phyloP scores from a whole-genome alignment of 345 rosid genomes.

The Eucalyptus coolabah region DNA sequence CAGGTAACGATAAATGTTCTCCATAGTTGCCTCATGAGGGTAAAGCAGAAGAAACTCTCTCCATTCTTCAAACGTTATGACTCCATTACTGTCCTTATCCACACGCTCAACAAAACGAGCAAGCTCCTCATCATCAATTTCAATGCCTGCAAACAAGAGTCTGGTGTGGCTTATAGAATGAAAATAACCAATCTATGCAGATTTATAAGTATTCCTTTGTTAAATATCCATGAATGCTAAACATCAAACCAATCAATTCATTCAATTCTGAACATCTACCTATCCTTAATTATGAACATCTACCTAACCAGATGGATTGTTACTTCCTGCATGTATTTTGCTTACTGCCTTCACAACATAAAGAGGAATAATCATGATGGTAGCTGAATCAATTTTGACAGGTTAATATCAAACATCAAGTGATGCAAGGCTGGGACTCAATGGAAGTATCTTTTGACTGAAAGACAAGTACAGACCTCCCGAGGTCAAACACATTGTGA shows the following conservation, averaged over 20 bases:
- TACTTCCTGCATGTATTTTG: neutral
- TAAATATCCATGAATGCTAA: neutral
- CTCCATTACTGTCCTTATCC: constrained; percentile 84
- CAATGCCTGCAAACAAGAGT: constrained; percentile 47
- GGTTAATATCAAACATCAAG: neutral
- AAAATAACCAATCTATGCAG: constrained; percentile 4
- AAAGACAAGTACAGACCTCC: neutral
- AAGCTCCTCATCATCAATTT: constrained; percentile 82
- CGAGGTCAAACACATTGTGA: neutral
- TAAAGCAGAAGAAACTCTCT: constrained; percentile 82
- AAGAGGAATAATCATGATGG: neutral
- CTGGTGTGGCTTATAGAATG: constrained; percentile 48
- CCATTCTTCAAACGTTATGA: constrained; percentile 91
- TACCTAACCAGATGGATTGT: neutral
- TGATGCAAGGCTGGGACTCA: neutral
- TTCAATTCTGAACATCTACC: neutral
- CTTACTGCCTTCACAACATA: neutral
- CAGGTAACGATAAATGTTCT: constrained; percentile 78
- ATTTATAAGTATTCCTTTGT: neutral
- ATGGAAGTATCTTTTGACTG: neutral
- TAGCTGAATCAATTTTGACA: neutral
- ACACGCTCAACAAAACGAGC: constrained; percentile 88
- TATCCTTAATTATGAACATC: neutral
- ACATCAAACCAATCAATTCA: neutral
- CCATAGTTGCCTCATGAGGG: constrained; percentile 95